Conservation (phyloP, 2,329 filamentous ascomycete species). For the Paecilomyces variotii region DNA sequence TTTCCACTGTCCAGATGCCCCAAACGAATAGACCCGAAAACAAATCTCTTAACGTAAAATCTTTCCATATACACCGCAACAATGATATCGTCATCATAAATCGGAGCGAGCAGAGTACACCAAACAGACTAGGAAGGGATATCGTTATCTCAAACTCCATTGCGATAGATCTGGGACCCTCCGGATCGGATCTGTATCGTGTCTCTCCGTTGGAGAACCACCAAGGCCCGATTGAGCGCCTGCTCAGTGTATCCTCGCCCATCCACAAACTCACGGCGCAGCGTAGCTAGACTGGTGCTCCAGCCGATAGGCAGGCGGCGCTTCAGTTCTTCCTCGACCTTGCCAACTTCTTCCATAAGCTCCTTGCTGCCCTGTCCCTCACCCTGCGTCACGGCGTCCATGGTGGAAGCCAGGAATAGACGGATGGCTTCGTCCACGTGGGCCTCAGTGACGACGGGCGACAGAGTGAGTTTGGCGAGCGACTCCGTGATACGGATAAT, state of each 20-base stretch:
- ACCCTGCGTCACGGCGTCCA: slow-evolving; percentile 94
- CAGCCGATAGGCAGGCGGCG: slow-evolving; percentile 86
- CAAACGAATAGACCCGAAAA: not conserved
- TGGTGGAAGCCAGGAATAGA: slow-evolving; percentile 90
- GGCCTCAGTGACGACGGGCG: slow-evolving; percentile 74
- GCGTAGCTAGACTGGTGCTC: slow-evolving; percentile 80
- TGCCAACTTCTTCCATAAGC: slow-evolving; percentile 79
- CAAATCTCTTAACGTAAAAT: not conserved
- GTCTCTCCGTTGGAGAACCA: slow-evolving; percentile 79
- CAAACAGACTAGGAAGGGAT: not conserved
- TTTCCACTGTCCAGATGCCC: not conserved
- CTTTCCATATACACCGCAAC: not conserved
- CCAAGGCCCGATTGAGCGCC: slow-evolving; percentile 71
- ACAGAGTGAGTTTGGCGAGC: slow-evolving; percentile 81
- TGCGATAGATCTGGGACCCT: slow-evolving; percentile 42
- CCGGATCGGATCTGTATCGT: slow-evolving; percentile 50
- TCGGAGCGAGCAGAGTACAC: not conserved
- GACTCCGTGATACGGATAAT: slow-evolving; percentile 97
- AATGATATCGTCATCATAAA: not conserved
- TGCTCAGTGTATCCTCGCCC: slow-evolving; percentile 84
- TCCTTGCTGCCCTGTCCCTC: slow-evolving; percentile 76
- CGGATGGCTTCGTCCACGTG: slow-evolving; percentile 98
- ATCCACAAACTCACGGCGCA: slow-evolving; percentile 86
- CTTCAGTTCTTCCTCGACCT: slow-evolving; percentile 82
- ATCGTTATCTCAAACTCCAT: slow-evolving; percentile 30